These are phyloP conservation scores for Ambrosia trifida DNA, from an alignment of 129 eudicot genomes.

Conservation along the genomic window DNA sequence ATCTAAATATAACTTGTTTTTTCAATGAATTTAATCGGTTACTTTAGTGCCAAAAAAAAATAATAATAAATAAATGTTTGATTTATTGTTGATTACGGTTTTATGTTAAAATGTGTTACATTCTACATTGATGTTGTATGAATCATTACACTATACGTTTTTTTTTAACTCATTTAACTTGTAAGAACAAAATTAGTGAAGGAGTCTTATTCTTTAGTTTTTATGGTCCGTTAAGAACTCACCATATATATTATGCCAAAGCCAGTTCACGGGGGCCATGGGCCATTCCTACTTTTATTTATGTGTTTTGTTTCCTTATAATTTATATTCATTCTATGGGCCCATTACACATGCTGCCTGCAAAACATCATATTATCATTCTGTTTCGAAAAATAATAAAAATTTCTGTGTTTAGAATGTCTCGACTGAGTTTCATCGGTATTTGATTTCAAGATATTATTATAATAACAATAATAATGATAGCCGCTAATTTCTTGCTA, in stretches of 20 bases:
- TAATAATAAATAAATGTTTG: no score
- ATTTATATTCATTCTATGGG: conserved; percentile 2
- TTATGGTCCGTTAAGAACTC: no score
- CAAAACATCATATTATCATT: conserved; percentile 5
- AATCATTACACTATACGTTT: no score
- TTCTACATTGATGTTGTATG: no score
- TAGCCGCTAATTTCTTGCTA: background rate
- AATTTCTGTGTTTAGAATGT: background rate
- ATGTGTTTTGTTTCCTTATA: background rate
- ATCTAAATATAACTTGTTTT: no score
- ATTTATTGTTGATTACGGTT: no score
- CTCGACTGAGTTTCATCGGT: background rate
- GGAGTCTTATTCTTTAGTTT: no score
- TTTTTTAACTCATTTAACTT: no score
- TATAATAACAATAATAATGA: background rate
- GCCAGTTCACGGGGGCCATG: background rate
- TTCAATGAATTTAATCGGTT: no score
- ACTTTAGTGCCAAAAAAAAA: no score
- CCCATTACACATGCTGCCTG: conserved; percentile 4
- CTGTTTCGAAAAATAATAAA: background rate
- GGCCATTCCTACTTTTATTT: background rate
- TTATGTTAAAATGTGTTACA: no score
- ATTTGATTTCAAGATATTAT: background rate
- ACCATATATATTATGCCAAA: background rate
- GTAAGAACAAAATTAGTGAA: no score